Percentiles rank a stretch among this genome's conserved stretches.
Conservation (phyloP, 2,329 filamentous ascomycete species). For the Claviceps humidiphila region DNA sequence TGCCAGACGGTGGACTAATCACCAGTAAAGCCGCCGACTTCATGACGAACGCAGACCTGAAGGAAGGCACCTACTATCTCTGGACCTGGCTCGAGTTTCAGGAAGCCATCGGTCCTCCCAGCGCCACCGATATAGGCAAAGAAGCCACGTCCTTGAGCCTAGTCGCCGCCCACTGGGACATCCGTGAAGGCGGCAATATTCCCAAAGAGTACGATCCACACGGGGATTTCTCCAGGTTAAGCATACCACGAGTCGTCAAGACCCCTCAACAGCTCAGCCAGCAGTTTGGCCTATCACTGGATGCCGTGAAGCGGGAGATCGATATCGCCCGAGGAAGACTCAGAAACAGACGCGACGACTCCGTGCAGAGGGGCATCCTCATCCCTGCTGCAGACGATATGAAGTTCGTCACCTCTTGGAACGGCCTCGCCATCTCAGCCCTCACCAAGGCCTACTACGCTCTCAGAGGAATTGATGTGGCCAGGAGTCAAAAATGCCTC, state of each 20-base stretch:
- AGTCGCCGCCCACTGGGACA: conserved; percentile 72
- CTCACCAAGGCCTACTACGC: conserved; percentile 63
- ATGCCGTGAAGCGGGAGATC: conserved; percentile 56
- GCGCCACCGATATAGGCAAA: conserved; percentile 28
- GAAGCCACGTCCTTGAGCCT: conserved; percentile 42
- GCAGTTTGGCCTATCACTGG: conserved; percentile 59
- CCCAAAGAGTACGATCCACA: conserved; percentile 70
- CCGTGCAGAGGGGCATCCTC: conserved; percentile 51
- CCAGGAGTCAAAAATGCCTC: conserved; percentile 47
- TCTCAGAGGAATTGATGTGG: conserved; percentile 44
- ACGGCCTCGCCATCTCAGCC: conserved; percentile 74
- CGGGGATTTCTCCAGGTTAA: conserved; percentile 90
- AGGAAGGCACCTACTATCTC: conserved; percentile 86
- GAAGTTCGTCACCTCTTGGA: conserved; percentile 79
- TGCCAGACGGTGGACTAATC: conserved; percentile 61
- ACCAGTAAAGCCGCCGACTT: conserved; percentile 76
- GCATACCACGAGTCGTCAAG: conserved; percentile 63
- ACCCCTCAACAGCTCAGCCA: conserved; percentile 56
- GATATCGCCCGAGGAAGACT: conserved; percentile 54
- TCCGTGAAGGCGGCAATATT: conserved; percentile 75
- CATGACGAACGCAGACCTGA: conserved; percentile 67
- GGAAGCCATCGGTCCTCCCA: conserved; percentile 41
- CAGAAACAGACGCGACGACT: conserved; percentile 51
- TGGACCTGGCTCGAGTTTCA: conserved; percentile 86
- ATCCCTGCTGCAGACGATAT: conserved; percentile 55